Evolutionary conservation across 2,329 filamentous ascomycete genomes (phyloP), one percentile per base, ranked within the genome.

Genomic region (Thelonectria olida): DNA sequence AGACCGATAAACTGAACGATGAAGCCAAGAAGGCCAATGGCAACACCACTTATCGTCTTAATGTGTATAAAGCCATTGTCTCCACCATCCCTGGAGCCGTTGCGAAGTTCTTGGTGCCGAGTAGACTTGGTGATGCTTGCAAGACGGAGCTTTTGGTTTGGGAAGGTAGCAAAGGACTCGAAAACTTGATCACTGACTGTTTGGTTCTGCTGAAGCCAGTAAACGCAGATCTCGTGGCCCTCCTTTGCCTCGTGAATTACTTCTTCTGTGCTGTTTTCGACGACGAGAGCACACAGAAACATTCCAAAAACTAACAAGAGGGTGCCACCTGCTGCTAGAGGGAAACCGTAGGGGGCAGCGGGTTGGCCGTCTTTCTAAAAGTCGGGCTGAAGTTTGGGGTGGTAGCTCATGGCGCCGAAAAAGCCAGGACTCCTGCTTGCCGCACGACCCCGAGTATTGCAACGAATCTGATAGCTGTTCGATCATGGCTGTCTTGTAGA

Each of bases 261-360:
- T 59, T 78, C 73, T 2, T 25, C 22, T 0, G 75, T 76, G 44
- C 73, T 74, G 9, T 47, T 51, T 20, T 78, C 72, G 3, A 79
- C 70, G 2, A 78, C 71, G 39, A 70, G 67, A 0, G 69, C 67
- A 53, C 75, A 79, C 1, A 76, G 34, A 0, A 75, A 34, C 38
- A 78, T 65, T 0, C 75, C 74, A 1, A 58, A 1, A 0, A 71
- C 63, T 10, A 79, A 39, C 1, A 73, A 1, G 0, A 72, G 0
- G 0, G 75, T 78, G 2, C 77, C 75, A 7, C 42, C 12, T 0
- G 62, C 60, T 3, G 67, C 67, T 15, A 68, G 65, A 2, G 71
- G 69, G 45, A 69, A 73, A 0, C 74, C 70, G 25, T 74, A 72
- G 2, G 4, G 5, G 0, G 57, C 52, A 0, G 68, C 52, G 0